Conservation (phyloP, 73 alveolate species). For the Blepharisma stoltei region DNA sequence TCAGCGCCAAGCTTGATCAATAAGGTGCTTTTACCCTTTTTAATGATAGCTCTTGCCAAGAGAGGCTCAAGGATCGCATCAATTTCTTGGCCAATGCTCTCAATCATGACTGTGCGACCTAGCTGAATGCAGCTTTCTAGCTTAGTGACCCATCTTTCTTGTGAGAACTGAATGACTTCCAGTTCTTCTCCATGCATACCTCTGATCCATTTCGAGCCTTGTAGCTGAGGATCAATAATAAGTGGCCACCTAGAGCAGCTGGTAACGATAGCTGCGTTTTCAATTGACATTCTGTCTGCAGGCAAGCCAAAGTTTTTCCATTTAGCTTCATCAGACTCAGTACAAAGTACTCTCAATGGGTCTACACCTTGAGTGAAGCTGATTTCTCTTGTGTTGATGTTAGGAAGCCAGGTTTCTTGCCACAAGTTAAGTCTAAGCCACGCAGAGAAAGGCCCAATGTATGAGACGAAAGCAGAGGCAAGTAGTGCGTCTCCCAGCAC, state of each 20-base stretch:
- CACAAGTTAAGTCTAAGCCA: conserved; percentile 90
- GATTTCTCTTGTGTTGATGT: conserved; percentile 83
- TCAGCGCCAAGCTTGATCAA: conserved; percentile 86
- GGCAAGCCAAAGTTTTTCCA: conserved; percentile 99
- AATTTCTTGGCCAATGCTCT: conserved; percentile 96
- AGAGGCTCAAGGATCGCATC: conserved; percentile 99
- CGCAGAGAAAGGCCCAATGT: conserved; percentile 98
- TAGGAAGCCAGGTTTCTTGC: conserved; percentile 88
- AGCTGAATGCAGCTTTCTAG: conserved; percentile 88
- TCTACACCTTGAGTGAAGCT: conserved; percentile 97
- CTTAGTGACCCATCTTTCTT: conserved; percentile 88
- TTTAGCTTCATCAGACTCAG: conserved; percentile 94
- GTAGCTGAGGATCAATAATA: conserved; percentile 98
- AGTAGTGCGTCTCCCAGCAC: conserved; percentile 97
- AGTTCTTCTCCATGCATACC: conserved; percentile 82
- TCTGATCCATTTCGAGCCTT: conserved; percentile 98
- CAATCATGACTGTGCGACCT: conserved; percentile 96
- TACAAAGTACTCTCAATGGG: conserved; percentile 91
- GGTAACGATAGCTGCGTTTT: conserved; percentile 96
- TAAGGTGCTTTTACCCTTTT: conserved; percentile 77
- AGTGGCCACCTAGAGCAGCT: conserved; percentile 99
- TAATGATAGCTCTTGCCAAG: conserved; percentile 94
- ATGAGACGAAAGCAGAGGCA: conserved; percentile 99
- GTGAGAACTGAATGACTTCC: conserved; percentile 80
- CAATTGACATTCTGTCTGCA: conserved; percentile 98